phyloP scores from a whole-genome alignment of 139 green algal genomes.

The Chlorella sp. region DNA sequence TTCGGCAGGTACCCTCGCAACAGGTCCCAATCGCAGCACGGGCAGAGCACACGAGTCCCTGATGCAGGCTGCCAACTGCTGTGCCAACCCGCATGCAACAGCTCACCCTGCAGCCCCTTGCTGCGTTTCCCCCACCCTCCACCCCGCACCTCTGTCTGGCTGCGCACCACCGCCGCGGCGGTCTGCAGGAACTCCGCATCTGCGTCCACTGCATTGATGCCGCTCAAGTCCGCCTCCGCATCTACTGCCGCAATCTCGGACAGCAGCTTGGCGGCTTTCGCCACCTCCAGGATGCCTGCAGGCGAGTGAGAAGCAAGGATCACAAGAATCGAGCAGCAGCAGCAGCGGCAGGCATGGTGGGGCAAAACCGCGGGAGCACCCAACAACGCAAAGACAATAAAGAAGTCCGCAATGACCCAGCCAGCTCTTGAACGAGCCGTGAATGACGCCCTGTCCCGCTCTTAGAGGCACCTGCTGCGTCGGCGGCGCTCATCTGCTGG shows the following conservation, averaged over 20 bases:
- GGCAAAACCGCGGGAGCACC: too few relatives aligned
- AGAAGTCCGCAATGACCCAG: too few relatives aligned
- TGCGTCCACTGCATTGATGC: conserved; percentile 63
- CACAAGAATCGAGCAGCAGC: too few relatives aligned
- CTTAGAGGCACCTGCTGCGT: not conserved
- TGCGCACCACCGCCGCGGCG: conserved; percentile 53
- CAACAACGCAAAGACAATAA: too few relatives aligned
- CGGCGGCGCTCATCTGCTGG: conserved; percentile 24
- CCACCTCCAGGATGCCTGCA: conserved; percentile 72
- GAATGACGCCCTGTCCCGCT: not conserved
- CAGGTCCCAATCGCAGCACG: too few relatives aligned
- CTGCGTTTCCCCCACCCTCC: not conserved
- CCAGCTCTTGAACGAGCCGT: too few relatives aligned
- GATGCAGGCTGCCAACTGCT: not conserved
- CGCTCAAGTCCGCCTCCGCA: conserved; percentile 65
- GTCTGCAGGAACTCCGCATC: conserved; percentile 70
- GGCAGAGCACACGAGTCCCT: too few relatives aligned
- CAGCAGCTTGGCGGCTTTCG: conserved; percentile 87
- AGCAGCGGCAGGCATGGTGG: too few relatives aligned
- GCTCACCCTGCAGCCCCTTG: too few relatives aligned
- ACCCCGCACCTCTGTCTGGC: conserved; percentile 66
- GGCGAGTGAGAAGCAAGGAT: too few relatives aligned
- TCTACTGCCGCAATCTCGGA: conserved; percentile 70
- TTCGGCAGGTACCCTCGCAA: too few relatives aligned
- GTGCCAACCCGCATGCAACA: too few relatives aligned